A percentile compares a stretch with the other conserved stretches of the same genome.
These are phyloP conservation scores for Noccaea bulbosa DNA, from an alignment of 345 rosid species.

Conservation along the genomic window DNA sequence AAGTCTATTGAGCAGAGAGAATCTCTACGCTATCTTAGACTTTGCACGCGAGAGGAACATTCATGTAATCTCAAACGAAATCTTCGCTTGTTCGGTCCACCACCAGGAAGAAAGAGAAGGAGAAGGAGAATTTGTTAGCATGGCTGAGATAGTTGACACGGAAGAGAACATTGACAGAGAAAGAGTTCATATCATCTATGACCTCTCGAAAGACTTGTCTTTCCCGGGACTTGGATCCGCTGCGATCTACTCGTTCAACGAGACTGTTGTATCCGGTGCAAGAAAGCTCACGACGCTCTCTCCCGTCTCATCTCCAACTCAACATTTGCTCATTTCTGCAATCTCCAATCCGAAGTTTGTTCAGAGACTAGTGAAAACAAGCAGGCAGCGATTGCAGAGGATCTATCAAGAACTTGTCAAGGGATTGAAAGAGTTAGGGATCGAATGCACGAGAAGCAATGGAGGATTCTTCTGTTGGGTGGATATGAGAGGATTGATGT, in stretches of 20 bases:
- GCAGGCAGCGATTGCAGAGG: slow-evolving; percentile 57
- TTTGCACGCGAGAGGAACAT: slow-evolving; percentile 91
- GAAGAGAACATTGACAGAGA: slow-evolving; percentile 64
- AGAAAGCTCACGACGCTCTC: slow-evolving; percentile 72
- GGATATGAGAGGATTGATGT: slow-evolving; percentile 76
- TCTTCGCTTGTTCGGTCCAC: slow-evolving; percentile 65
- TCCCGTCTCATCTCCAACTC: slow-evolving; percentile 71
- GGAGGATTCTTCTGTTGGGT: slow-evolving; percentile 93
- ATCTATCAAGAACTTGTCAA: slow-evolving; percentile 47
- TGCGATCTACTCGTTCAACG: slow-evolving; percentile 69
- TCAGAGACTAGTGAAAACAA: slow-evolving; percentile 51
- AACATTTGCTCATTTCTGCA: slow-evolving; percentile 61
- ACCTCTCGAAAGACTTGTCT: slow-evolving; percentile 74
- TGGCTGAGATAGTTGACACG: slow-evolving; percentile 64
- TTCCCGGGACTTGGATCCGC: slow-evolving; percentile 68
- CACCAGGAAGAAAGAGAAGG: slow-evolving; percentile 39
- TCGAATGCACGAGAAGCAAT: slow-evolving; percentile 57
- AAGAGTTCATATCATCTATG: slow-evolving; percentile 78
- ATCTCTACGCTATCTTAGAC: slow-evolving; percentile 70
- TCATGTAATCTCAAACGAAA: slow-evolving; percentile 77
- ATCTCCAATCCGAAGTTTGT: slow-evolving; percentile 59
- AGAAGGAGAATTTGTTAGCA: slow-evolving; percentile 66
- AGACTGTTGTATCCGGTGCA: slow-evolving; percentile 63
- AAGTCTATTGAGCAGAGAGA: slow-evolving; percentile 55
- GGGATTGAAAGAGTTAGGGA: slow-evolving; percentile 72